Evolutionary conservation across 2,329 filamentous ascomycete genomes (phyloP).

Genomic region (Talaromyces amestolkiae): DNA sequence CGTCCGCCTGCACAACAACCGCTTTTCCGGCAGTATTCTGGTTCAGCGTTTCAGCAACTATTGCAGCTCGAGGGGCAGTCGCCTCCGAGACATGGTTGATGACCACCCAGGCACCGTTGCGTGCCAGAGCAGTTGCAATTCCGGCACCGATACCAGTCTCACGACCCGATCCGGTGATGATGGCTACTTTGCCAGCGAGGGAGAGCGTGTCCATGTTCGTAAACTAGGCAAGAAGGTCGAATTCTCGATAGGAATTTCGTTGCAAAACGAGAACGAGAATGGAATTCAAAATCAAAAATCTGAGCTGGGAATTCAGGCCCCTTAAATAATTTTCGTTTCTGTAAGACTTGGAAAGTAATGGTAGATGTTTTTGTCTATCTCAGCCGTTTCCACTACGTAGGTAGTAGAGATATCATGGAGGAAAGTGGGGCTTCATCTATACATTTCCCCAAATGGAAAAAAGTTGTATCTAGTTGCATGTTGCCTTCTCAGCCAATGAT

Average conservation of each 20-base stretch:
- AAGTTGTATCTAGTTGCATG: conserved; percentile 13
- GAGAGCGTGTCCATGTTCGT: conserved; percentile 26
- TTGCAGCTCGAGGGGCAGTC: conserved; percentile 21
- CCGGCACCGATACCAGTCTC: conserved; percentile 37
- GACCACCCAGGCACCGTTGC: conserved; percentile 28
- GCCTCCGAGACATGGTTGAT: conserved; percentile 29
- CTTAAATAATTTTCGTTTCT: not conserved
- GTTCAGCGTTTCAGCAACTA: conserved; percentile 21
- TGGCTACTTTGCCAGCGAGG: conserved; percentile 36
- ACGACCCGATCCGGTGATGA: conserved; percentile 39
- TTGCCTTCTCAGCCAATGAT: not conserved
- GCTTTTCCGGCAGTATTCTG: conserved; percentile 21
- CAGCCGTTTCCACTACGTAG: no score
- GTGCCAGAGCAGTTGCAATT: conserved; percentile 32
- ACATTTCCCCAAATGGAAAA: conserved; percentile 2
- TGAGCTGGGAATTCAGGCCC: not conserved
- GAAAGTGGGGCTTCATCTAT: not conserved
- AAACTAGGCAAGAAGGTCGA: not conserved
- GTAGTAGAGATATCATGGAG: no score
- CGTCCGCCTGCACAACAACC: conserved; percentile 24
- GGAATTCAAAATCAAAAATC: not conserved
- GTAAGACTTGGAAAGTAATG: not conserved
- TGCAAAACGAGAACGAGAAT: not conserved
- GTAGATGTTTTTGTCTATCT: no score
- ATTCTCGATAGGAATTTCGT: not conserved